Conservation (phyloP, 2,329 filamentous ascomycete species). For the Phialocephala subalpina region DNA sequence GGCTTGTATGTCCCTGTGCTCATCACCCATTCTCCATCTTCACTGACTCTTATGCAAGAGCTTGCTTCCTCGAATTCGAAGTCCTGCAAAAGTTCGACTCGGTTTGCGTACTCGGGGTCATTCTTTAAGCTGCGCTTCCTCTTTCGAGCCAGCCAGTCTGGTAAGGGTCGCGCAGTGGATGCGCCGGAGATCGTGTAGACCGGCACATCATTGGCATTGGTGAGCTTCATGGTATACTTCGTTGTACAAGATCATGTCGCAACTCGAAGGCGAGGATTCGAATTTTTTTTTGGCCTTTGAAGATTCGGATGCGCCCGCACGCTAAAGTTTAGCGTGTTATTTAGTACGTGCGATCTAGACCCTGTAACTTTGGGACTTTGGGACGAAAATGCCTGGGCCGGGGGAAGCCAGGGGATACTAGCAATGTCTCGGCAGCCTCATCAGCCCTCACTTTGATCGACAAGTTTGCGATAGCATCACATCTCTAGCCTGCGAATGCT, state of each 20-base stretch:
- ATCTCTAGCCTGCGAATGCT: background rate
- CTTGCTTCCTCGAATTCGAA: constrained; percentile 98
- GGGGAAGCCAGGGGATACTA: background rate
- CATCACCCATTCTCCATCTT: constrained; percentile 98
- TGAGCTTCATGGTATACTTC: constrained; percentile 73
- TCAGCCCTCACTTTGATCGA: constrained; percentile 1
- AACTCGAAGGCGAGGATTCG: constrained; percentile 12
- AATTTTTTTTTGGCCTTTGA: background rate
- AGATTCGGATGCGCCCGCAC: background rate
- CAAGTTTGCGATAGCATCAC: background rate
- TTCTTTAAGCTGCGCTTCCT: constrained; percentile 92
- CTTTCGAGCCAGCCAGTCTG: constrained; percentile 92
- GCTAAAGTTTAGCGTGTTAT: background rate
- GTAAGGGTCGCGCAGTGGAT: constrained; percentile 84
- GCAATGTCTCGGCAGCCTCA: background rate
- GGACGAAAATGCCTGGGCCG: background rate
- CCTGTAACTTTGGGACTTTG: background rate
- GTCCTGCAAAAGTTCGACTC: constrained; percentile 94
- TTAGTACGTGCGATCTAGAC: background rate
- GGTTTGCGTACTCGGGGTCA: constrained; percentile 90
- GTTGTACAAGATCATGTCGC: constrained; percentile 11
- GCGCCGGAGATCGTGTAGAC: constrained; percentile 97
- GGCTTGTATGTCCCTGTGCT: constrained; percentile 82
- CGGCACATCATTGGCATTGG: constrained; percentile 81
- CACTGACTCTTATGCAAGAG: constrained; percentile 86